Evolutionary conservation across 2,329 filamentous ascomycete species (phyloP).

Genomic region (Aaosphaeria arxii): DNA sequence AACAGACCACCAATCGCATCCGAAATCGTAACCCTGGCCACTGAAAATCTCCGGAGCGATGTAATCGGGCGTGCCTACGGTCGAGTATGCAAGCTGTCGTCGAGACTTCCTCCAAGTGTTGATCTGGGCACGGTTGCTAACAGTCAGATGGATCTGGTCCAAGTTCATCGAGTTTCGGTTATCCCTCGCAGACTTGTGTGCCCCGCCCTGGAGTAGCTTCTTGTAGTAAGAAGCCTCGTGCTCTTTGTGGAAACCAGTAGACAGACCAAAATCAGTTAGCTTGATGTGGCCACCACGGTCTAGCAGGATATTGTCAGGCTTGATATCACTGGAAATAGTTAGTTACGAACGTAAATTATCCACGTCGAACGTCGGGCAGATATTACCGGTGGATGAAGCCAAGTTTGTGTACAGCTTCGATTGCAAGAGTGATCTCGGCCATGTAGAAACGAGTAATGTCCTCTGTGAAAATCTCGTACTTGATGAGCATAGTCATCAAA

Average conservation of each 20-base stretch:
- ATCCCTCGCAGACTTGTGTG: slow-evolving; percentile 45
- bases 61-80: slow-evolving; percentile 96
- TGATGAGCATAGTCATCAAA: slow-evolving; percentile 99
- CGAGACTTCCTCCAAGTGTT: slow-evolving; percentile 98
- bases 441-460: slow-evolving; percentile 99
- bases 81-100: slow-evolving; percentile 94
- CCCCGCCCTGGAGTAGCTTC: slow-evolving; percentile 75
- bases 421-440: slow-evolving; percentile 96
- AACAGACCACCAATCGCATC: slow-evolving; percentile 99
- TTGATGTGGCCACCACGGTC: slow-evolving; percentile 97
- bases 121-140: slow-evolving; percentile 95
- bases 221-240: slow-evolving; percentile 99
- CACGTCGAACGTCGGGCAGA: slow-evolving; percentile 1
- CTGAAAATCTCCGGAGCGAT: slow-evolving; percentile 98
- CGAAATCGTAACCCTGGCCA: slow-evolving; percentile 90
- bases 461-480: slow-evolving; percentile 99
- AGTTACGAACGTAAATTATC: slow-evolving; percentile 4
- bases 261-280: slow-evolving; percentile 95
- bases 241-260: slow-evolving; percentile 95
- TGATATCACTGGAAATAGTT: slow-evolving; percentile 74
- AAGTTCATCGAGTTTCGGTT: slow-evolving; percentile 94
- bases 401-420: slow-evolving; percentile 95
- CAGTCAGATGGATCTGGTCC: slow-evolving; percentile 96
- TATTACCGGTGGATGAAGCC: slow-evolving; percentile 95
- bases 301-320: slow-evolving; percentile 96